Base-by-base conservation (phyloP, 768 basidiomycete genomes). In the Tulasnella sp. region DNA sequence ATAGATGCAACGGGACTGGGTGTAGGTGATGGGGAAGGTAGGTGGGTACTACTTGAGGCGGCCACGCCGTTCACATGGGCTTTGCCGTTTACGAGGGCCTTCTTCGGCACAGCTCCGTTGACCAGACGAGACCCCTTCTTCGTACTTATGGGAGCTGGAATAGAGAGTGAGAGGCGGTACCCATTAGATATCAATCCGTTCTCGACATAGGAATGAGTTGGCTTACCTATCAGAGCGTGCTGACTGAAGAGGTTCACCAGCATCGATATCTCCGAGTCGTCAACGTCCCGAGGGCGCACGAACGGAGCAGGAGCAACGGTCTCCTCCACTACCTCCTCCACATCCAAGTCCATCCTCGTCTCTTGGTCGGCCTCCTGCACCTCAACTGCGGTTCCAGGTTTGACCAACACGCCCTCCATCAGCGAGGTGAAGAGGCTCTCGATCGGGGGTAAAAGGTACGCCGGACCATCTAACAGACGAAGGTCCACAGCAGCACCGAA, bases 391-490 rank as follows among this genome's bases (percentile, higher is more conserved):
- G 52, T 59, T 39, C 14, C 12, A 34, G 70, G 36, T n/a, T 69
- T 71, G 7, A 63, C 74, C 22, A 80, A 72, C 17, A 89, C 84
- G 36, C 83, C 81, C 66, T 82, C 80, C 75, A 89, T 82, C 73
- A 89, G 81, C 26, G 88, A 80, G 40, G 89, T 87, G 79, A 92
- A 96, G 62, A 96, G 79, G 35, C 82, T 81, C 68, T 87, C 85
- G 71, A 94, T 80, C 5, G 93, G 87, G 16, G 94, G 92, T 78
- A 90, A 84, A 63, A 91, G 84, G 80, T 94, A 89, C 41, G 90
- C 86, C 14, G 93, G 90, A 8, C 84, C 85, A 75, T 88, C 85
- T 76, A 93, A 89, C 41, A 89, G 79, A 64, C 79, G 79, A 40
- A 81, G 79, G 68, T 82, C 81, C 67, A 83, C 83, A 74, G 79